Conservation (phyloP, 495 filamentous ascomycete species). For the Xylaria venustula region DNA sequence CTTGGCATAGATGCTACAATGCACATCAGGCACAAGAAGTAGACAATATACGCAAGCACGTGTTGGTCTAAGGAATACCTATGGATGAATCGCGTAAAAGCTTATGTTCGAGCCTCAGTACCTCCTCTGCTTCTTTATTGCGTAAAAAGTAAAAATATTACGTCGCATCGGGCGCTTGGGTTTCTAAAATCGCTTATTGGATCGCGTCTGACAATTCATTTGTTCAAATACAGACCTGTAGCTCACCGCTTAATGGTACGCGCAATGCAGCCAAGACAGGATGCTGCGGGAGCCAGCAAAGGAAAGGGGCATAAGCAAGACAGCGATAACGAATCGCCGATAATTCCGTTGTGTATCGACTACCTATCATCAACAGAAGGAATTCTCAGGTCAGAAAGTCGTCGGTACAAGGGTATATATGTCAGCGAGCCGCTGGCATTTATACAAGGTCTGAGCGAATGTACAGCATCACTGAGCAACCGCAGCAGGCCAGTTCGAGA, state of each 20-base stretch:
- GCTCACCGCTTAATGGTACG: slow-evolving; percentile 30
- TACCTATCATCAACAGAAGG: not conserved
- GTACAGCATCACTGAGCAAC: not conserved
- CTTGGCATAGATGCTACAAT: no score
- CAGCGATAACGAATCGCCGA: not conserved
- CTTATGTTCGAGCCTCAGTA: no score
- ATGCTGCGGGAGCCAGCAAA: slow-evolving; percentile 3
- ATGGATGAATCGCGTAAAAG: no score
- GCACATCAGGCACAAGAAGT: no score
- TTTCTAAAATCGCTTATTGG: slow-evolving; percentile 10
- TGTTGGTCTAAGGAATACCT: no score
- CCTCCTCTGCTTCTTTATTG: no score
- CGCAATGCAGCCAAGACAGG: slow-evolving; percentile 23
- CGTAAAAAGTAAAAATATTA: no score
- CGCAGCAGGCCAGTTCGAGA: not conserved
- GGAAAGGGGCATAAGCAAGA: slow-evolving; percentile 8
- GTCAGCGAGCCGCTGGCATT: not conserved
- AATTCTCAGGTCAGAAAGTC: not conserved
- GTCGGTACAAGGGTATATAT: not conserved
- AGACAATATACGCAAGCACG: no score
- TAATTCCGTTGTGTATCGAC: not conserved
- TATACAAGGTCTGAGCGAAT: not conserved
- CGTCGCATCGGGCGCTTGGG: slow-evolving; percentile 11
- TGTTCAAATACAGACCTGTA: slow-evolving; percentile 2
- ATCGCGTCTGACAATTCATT: not conserved